Evolutionary conservation across 371 early-diverging fungal genomes (phyloP).

Genomic region (Lichtheimia corymbifera): DNA sequence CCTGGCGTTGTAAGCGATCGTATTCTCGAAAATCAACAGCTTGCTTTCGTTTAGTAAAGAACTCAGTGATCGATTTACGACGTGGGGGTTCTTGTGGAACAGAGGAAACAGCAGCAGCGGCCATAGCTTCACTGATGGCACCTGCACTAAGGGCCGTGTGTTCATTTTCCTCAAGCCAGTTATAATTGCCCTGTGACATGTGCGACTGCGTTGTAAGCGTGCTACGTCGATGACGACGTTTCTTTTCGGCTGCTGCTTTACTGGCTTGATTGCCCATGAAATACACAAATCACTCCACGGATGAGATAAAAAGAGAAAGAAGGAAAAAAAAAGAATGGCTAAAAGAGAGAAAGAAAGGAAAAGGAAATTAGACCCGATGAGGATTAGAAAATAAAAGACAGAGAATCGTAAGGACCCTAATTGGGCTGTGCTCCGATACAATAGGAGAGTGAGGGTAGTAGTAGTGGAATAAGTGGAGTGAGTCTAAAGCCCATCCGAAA

Average conservation of each 20-base stretch:
- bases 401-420: neutral
- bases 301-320: constrained; percentile 10
- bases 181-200: constrained; percentile 37
- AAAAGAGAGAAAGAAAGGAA: constrained; percentile 8
- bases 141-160: constrained; percentile 21
- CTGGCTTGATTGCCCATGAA: constrained; percentile 51
- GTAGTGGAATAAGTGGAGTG: too few species aligned
- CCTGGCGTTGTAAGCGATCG: constrained; percentile 48
- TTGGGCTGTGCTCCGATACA: too few species aligned
- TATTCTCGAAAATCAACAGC: constrained; percentile 42
- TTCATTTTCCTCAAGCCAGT: constrained; percentile 46
- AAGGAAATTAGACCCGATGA: neutral
- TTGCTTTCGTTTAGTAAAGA: constrained; percentile 41
- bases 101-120: constrained; percentile 14
- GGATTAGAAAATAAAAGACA: neutral
- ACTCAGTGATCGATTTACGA: constrained; percentile 50
- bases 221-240: constrained; percentile 31
- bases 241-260: constrained; percentile 28
- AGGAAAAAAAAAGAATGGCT: constrained; percentile 7
- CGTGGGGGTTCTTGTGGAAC: constrained; percentile 19
- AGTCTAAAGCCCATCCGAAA: too few species aligned
- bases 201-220: constrained; percentile 34
- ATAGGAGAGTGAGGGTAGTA: too few species aligned
- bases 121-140: constrained; percentile 25
- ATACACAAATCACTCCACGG: neutral